Evolutionary conservation across 768 basidiomycete species (phyloP).

Genomic region (Naganishia vishniacii): DNA sequence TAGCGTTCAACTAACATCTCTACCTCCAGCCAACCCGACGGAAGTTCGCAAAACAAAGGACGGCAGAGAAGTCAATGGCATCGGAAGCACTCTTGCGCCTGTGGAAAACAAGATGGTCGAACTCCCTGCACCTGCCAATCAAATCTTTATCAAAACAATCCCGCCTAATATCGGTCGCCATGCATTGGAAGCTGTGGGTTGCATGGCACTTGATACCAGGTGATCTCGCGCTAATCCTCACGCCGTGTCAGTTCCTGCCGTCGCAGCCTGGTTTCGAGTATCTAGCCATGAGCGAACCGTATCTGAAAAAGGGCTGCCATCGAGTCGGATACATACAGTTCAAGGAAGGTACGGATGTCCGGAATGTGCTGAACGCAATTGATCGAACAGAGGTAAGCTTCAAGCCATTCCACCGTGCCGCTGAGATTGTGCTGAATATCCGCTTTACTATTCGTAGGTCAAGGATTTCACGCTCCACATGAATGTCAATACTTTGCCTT

Average conservation of each 20-base stretch:
- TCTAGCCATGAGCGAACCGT: slow-evolving; percentile 82
- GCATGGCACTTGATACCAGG: background rate
- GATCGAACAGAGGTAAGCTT: slow-evolving; percentile 72
- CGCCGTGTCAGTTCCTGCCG: slow-evolving; percentile 59
- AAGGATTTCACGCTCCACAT: slow-evolving; percentile 86
- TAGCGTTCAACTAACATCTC: background rate
- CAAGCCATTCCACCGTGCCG: background rate
- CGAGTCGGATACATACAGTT: slow-evolving; percentile 92
- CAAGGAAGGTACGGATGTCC: slow-evolving; percentile 76
- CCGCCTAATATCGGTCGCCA: slow-evolving; percentile 85
- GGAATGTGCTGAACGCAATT: slow-evolving; percentile 63
- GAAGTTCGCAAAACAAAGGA: background rate
- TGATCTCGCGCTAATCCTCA: slow-evolving; percentile 12
- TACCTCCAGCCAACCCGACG: background rate
- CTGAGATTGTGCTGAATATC: slow-evolving; percentile 11
- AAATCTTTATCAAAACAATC: slow-evolving; percentile 91
- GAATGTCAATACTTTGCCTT: slow-evolving; percentile 62
- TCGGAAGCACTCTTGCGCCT: background rate
- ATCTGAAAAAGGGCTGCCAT: slow-evolving; percentile 88
- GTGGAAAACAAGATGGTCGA: slow-evolving; percentile 26
- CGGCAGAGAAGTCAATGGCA: slow-evolving; percentile 8
- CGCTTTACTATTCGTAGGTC: slow-evolving; percentile 56
- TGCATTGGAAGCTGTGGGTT: slow-evolving; percentile 77
- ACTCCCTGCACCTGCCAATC: slow-evolving; percentile 37
- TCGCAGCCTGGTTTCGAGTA: slow-evolving; percentile 77